These are phyloP conservation scores for Coriaria nepalensis DNA, from an alignment of 306 rosid species.

Conservation along the genomic window DNA sequence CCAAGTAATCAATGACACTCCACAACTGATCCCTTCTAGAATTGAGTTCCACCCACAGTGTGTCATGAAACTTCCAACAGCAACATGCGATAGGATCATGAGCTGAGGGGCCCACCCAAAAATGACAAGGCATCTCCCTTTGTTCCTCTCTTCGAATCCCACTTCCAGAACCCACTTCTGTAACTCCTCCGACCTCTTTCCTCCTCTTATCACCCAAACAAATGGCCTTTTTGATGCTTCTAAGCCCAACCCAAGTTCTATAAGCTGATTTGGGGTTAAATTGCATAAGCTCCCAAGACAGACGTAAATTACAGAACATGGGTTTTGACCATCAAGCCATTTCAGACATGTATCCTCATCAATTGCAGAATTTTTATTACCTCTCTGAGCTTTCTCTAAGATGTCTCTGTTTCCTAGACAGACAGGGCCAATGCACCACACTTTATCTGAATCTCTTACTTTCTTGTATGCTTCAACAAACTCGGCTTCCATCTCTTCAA, in stretches of 20 bases:
- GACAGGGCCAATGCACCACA: conserved; percentile 17
- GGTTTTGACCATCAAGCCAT: conserved; percentile 36
- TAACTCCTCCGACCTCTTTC: conserved; percentile 23
- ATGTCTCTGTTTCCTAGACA: conserved; percentile 9
- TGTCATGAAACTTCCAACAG: conserved; percentile 50
- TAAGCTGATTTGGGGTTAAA: conserved; percentile 19
- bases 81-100: conserved; percentile 33
- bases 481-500: conserved; percentile 38
- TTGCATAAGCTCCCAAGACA: conserved; percentile 46
- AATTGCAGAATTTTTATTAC: conserved; percentile 15
- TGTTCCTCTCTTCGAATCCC: conserved; percentile 30
- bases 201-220: conserved; percentile 10
- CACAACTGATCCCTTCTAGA: conserved; percentile 38
- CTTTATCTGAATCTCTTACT: neutral
- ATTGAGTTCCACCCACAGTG: conserved; percentile 67
- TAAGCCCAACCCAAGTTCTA: conserved; percentile 41
- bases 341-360: conserved; percentile 18
- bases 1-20: conserved; percentile 49
- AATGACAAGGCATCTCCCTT: conserved; percentile 24
- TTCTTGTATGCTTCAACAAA: conserved; percentile 26
- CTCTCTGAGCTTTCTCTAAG: conserved; percentile 6
- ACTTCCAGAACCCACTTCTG: conserved; percentile 27
- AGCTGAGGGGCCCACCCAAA: conserved; percentile 60
- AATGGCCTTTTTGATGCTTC: conserved; percentile 34
- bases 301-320: conserved; percentile 26